phyloP scores from a whole-genome alignment of 805 yeast species.

The Saccharomycodes ludwigii region DNA sequence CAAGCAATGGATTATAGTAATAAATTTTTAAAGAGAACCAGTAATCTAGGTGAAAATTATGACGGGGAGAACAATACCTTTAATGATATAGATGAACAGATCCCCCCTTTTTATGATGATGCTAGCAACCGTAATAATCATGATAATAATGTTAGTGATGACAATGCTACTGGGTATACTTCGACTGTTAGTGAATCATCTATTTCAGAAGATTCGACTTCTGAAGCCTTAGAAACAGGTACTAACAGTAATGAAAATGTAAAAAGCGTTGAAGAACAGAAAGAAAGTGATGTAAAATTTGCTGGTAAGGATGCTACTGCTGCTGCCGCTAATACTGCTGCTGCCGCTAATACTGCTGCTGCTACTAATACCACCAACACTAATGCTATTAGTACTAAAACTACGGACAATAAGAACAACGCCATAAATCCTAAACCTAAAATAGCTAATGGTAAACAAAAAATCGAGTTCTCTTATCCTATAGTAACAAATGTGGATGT shows the following conservation, averaged over 20 bases:
- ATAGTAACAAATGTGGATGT: conserved; percentile 32
- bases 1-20: conserved; percentile 24
- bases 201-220: too few species aligned
- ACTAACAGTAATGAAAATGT: conserved; percentile 2
- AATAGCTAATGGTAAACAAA: conserved; percentile 17
- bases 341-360: conserved; percentile 1
- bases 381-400: background rate
- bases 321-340: background rate
- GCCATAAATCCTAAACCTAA: conserved; percentile 14
- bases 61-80: too few species aligned
- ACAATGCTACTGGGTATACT: background rate
- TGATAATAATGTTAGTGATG: conserved; percentile 16
- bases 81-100: background rate
- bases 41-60: conserved; percentile 6
- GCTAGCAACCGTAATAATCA: conserved; percentile 13
- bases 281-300: too few species aligned
- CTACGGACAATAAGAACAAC: background rate
- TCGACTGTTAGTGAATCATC: conserved; percentile 1
- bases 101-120: too few species aligned
- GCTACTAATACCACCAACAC: too few species aligned
- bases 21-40: conserved; percentile 13
- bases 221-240: background rate
- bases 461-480: conserved; percentile 25
- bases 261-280: too few species aligned
- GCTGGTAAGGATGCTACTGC: conserved; percentile 1